Conservation (phyloP, 106 monocot genomes). For the Narthecium ossifragum region DNA sequence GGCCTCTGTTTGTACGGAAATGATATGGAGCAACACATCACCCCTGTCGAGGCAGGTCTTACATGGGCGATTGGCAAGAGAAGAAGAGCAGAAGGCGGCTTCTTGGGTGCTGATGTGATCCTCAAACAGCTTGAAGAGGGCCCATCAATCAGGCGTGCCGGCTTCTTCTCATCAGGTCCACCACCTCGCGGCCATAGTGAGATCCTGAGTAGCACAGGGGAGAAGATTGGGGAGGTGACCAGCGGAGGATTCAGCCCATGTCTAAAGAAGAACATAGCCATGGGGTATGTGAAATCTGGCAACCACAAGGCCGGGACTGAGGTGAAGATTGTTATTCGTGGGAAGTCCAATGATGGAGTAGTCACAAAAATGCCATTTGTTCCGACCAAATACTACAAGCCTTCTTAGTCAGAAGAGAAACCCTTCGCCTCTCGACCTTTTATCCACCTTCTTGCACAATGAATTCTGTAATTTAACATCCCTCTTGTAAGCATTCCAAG, state of each 20-base stretch:
- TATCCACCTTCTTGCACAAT: neutral
- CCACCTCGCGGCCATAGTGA: constrained; percentile 86
- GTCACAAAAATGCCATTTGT: constrained; percentile 98
- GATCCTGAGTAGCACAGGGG: constrained; percentile 34
- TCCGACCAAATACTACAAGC: constrained; percentile 88
- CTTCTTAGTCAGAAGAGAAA: constrained; percentile 21
- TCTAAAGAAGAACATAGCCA: constrained; percentile 95
- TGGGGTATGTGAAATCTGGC: constrained; percentile 93
- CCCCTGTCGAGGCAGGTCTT: constrained; percentile 86
- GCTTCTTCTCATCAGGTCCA: constrained; percentile 84
- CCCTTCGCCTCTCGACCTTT: neutral
- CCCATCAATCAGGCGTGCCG: constrained; percentile 70
- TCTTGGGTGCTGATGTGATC: constrained; percentile 82
- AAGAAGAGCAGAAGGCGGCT: constrained; percentile 86
- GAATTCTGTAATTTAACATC: constrained; percentile 1
- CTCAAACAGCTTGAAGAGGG: constrained; percentile 81
- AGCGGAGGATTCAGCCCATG: constrained; percentile 98
- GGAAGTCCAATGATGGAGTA: constrained; percentile 64
- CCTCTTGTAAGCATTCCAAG: neutral
- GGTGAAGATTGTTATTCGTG: constrained; percentile 66
- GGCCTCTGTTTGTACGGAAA: constrained; percentile 90
- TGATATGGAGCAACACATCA: constrained; percentile 94
- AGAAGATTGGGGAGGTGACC: constrained; percentile 87
- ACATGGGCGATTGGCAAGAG: constrained; percentile 96
- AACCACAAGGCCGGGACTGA: constrained; percentile 82